Base-by-base conservation (phyloP, 306 rosid species). In the Sindora glabra region DNA sequence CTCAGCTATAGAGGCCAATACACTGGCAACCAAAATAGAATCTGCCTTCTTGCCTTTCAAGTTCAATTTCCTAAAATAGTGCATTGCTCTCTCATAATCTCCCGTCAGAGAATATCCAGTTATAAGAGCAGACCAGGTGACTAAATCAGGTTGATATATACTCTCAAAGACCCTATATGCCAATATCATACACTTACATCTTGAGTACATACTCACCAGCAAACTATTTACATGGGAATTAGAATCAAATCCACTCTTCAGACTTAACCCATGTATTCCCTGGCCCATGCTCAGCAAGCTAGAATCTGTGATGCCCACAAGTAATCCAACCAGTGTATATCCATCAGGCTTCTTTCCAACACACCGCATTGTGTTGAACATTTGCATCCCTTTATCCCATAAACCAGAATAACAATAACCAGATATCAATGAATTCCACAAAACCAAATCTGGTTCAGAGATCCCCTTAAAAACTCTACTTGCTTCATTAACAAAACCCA, bases 111-210 rank as follows among this genome's bases (percentile, higher is more conserved):
- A 79, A 74, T 79, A 79, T 27, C 98, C 98, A 44, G 81, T 59
- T 55, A 92, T 81, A 48, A 92, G 83, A 65, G 92, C 83, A 33
- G 96, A 85, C 95, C 98, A 81, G 10, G 86, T 83, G 32, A 92
- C 85, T 68, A 88, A 83, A 83, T 88, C 98, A 39, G 89, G 94
- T 60, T 76, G 74, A 34, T 34, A 68, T 48, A 83, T 55, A 68
- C 81, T 71, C 50, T 73, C 34, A 69, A 92, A 92, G 45, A 86
- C 83, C 50, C 72, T 60, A 68, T 72, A 65, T 10, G 94, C 96
- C 0, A 77, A 88, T 46, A 42, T 65, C 78, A 83, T 76, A 72
- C 85, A 81, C 68, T 63, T 74, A 59, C 83, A 88, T 73, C 92
- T 85, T 5, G 90, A 83, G 77, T 88, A 92, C 95, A 83, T 81